Conservation (phyloP, 2,329 filamentous ascomycete genomes). For the Dendryphion nanum region DNA sequence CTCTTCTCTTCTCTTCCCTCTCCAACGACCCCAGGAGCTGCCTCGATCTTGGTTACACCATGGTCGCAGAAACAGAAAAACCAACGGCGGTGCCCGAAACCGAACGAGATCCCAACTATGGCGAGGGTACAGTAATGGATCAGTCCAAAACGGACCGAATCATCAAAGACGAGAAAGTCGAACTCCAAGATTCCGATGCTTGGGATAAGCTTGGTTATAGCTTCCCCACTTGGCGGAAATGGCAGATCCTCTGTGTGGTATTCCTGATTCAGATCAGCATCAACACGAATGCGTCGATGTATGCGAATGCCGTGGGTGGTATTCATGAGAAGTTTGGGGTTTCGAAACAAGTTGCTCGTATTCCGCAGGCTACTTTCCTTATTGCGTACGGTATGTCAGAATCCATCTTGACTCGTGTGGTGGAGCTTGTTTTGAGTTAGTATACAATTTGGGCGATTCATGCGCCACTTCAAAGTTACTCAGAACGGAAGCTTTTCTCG, state of each 20-base stretch:
- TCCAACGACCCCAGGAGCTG: background rate
- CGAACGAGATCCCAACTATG: conserved; percentile 18
- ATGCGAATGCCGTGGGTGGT: conserved; percentile 47
- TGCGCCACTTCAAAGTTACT: too few relatives aligned
- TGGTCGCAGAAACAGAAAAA: background rate
- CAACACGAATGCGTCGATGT: conserved; percentile 56
- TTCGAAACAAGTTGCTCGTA: conserved; percentile 47
- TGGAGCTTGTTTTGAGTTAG: too few relatives aligned
- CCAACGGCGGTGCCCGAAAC: conserved; percentile 21
- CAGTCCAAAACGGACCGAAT: conserved; percentile 20
- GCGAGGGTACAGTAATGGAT: conserved; percentile 12
- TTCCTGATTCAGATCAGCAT: conserved; percentile 54
- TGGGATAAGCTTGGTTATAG: conserved; percentile 46
- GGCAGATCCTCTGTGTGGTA: conserved; percentile 50
- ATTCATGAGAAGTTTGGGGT: conserved; percentile 48
- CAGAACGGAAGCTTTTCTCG: too few relatives aligned
- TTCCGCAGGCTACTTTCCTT: conserved; percentile 51
- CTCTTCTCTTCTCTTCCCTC: background rate
- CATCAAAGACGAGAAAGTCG: conserved; percentile 26
- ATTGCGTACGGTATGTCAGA: conserved; percentile 54
- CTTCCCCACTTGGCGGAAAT: conserved; percentile 49
- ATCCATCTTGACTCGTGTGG: too few relatives aligned
- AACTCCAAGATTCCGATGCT: conserved; percentile 40
- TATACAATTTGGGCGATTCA: too few relatives aligned
- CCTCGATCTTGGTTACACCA: background rate